Evolutionary conservation across 2,329 filamentous ascomycete genomes (phyloP), one percentile per base, ranked within the genome.

Genomic region (Colletotrichum sp.): DNA sequence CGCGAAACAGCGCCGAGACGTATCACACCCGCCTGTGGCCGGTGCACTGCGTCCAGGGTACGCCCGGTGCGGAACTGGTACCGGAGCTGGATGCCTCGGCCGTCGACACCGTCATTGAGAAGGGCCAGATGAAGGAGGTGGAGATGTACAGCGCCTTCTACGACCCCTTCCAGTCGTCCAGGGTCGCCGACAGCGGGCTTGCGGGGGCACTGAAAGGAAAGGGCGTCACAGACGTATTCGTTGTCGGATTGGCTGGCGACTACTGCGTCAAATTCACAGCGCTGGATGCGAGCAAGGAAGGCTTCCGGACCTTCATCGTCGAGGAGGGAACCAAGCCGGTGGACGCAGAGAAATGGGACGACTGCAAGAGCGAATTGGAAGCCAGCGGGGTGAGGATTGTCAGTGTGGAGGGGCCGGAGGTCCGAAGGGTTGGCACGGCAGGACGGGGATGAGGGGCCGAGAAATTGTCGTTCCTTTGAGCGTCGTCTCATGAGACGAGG

Each of bases 71-170:
- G 0, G 89, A 92, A 66, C 87, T 98, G 26, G 88, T 97, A 8
- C 90, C 93, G 0, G 95, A 96, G 81, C 88, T 98, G 2, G 87
- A 95, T 66, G 75, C 82, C 16, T 80, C 81, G 9, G 88, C 87
- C 18, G 79, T 98, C n/a, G 89, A 96, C 79, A 79, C 84, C 43
- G 87, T 95, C 32, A 85, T 98, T 16, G 90, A 94, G 79, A 99
- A 99, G 87, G 97, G 97, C 13, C 90, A 88, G 81, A 89, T 95
- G 81, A 83, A 88, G 60, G 87, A 90, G 60, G 91, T 98, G 3
- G 97, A 99, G 85, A 98, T 98, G 94, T 98, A 98, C 85, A 96
- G 94, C 77, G 96, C 94, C 1, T 98, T 99, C 80, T 93, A 93
- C 76, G 94, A 96, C 81, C 94, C 95, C 0, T 96, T 98, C 80